phyloP scores from a whole-genome alignment of 225 moss, liverwort and hornwort species.

The Sphagnum contortum region DNA sequence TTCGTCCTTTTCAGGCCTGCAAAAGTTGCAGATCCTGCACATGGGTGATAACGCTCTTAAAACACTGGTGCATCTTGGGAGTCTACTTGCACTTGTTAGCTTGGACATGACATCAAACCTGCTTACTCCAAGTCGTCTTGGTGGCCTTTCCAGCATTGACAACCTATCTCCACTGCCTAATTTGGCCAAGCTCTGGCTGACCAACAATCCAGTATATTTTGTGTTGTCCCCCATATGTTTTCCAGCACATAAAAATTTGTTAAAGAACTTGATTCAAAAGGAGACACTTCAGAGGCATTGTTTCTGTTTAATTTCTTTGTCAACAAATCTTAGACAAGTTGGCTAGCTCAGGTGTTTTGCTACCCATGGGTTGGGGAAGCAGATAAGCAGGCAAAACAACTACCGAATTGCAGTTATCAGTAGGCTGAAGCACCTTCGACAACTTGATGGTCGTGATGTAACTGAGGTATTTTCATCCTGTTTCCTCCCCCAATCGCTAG shows the following conservation, averaged over 20 bases:
- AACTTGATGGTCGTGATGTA: slow-evolving; percentile 71
- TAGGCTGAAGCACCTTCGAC: slow-evolving; percentile 55
- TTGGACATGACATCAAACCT: slow-evolving; percentile 75
- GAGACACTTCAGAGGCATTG: neutral
- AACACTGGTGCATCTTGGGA: slow-evolving; percentile 48
- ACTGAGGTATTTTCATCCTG: slow-evolving; percentile 38
- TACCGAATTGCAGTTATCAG: slow-evolving; percentile 74
- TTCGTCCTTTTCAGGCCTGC: slow-evolving; percentile 51
- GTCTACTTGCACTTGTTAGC: slow-evolving; percentile 52
- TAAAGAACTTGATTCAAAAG: neutral
- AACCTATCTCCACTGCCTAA: slow-evolving; percentile 52
- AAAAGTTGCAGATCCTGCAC: slow-evolving; percentile 49
- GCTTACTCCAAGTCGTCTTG: slow-evolving; percentile 76
- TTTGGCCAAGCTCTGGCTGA: slow-evolving; percentile 66
- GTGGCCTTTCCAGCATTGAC: slow-evolving; percentile 82
- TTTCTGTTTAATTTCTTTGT: neutral
- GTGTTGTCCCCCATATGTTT: neutral
- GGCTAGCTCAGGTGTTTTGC: too few relatives aligned
- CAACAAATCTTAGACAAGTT: neutral
- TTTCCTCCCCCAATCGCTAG: neutral
- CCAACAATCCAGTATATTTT: slow-evolving; percentile 73
- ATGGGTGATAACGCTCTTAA: slow-evolving; percentile 73
- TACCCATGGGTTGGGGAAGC: slow-evolving; percentile 8
- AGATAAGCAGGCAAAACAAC: slow-evolving; percentile 88
- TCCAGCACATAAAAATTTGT: neutral